phyloP scores from a whole-genome alignment of 495 filamentous ascomycete genomes.

The Neurospora sp. region DNA sequence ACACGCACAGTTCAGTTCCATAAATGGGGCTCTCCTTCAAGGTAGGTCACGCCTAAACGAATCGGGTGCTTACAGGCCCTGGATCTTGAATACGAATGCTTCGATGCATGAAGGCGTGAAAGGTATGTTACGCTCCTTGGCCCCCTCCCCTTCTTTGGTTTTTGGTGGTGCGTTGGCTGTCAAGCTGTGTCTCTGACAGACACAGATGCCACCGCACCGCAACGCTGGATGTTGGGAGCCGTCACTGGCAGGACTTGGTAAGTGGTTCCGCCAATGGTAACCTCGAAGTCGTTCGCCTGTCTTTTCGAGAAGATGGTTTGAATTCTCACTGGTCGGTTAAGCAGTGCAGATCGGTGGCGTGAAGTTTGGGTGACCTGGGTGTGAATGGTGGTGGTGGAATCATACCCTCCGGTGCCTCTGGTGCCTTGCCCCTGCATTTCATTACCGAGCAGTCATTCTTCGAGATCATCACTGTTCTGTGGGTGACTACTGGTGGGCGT shows the following conservation, averaged over 20 bases:
- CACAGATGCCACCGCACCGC: neutral
- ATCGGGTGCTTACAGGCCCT: neutral
- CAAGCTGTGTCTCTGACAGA: neutral
- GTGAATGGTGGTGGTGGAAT: neutral
- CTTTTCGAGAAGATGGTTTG: neutral
- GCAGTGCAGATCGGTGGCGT: neutral
- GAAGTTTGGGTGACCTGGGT: neutral
- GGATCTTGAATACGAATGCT: neutral
- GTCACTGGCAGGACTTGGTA: neutral
- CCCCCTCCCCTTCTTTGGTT: neutral
- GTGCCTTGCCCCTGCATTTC: neutral
- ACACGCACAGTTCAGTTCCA: neutral
- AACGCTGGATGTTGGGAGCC: neutral
- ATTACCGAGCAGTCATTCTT: neutral
- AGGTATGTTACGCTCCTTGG: neutral
- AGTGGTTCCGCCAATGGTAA: neutral
- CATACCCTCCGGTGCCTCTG: neutral
- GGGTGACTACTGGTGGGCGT: neutral
- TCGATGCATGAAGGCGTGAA: neutral
- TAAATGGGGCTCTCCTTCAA: neutral
- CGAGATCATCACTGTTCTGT: neutral
- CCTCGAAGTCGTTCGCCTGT: neutral
- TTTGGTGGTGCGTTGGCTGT: neutral
- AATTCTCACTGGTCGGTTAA: neutral
- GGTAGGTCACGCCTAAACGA: neutral